Base-by-base conservation (phyloP, 306 rosid species). In the Glycine soja region DNA sequence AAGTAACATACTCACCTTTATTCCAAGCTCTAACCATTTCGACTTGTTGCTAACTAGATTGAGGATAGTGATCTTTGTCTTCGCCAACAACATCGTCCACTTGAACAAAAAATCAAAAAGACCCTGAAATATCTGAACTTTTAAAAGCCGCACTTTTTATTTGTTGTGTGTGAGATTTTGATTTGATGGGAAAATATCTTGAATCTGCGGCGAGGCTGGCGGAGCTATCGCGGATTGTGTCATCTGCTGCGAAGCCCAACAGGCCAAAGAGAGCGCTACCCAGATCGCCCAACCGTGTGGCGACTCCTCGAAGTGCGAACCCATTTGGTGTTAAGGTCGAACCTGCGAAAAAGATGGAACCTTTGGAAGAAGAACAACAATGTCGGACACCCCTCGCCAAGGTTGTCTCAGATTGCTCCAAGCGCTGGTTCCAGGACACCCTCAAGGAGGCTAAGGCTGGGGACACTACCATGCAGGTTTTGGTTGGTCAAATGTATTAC, bases 361-460 rank as follows among this genome's bases (percentile, higher is more conserved):
- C 80, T 62, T 48, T 85, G 40, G 88, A 75, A 81, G 66, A 8
- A 2, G 12, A 46, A 46, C 51, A 46, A 10, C 51, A 73, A 81
- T 64, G 62, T 11, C 92, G 92, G 59, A 75, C 76, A 15, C 95
- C 95, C 3, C 90, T 94, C 6, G 83, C 89, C 13, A 76, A n/a
- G 58, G 96, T 94, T 65, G 98, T 94, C 3, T 84, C 94, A 10
- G 93, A 92, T 61, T 94, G 98, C 75, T 77, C 83, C 0, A 86
- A 80, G 79, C 97, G 98, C 69, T 92, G 98, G 98, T 92, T 94
- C 32, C 93, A 80, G 43, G 98, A 94, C 59, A 82, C 98, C 7
- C 97, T 92, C 59, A 88, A 88, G 86, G 96, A 90, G 87, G 97
- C 98, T 1, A 90, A 78, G 76, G 84, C 89, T 50, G 98, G 98